Percentiles rank a stretch among this genome's conserved stretches.
These are phyloP conservation scores for Bolboschoenus planiculmis DNA, from an alignment of 176 grass and related monocot genomes.

Conservation along the genomic window DNA sequence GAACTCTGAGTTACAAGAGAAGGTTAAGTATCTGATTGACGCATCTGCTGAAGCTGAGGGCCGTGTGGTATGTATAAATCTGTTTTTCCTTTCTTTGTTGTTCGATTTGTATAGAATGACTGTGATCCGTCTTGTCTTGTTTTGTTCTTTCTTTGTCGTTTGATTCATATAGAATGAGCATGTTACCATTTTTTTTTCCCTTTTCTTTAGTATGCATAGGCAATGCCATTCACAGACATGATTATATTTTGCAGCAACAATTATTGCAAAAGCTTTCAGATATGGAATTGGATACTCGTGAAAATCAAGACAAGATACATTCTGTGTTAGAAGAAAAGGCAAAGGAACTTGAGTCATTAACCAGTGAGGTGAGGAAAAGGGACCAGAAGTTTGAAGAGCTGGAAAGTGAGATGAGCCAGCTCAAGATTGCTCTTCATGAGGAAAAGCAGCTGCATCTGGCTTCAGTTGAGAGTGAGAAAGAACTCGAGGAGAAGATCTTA, in stretches of 20 bases:
- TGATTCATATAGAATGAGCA: not conserved
- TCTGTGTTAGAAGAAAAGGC: slow-evolving; percentile 49
- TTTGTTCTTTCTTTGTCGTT: not conserved
- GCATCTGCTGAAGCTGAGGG: slow-evolving; percentile 50
- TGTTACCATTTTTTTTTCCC: not conserved
- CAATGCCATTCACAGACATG: slow-evolving; percentile 11
- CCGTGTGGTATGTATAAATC: slow-evolving; percentile 51
- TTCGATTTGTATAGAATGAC: not conserved
- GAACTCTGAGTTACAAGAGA: slow-evolving; percentile 58
- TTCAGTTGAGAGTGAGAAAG: slow-evolving; percentile 59
- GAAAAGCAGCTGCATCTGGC: slow-evolving; percentile 62
- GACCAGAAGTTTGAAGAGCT: slow-evolving; percentile 52
- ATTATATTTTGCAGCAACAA: slow-evolving; percentile 55
- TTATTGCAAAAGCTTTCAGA: slow-evolving; percentile 55
- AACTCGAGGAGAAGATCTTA: slow-evolving; percentile 65
- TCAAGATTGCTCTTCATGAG: slow-evolving; percentile 51
- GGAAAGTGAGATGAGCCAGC: slow-evolving; percentile 58
- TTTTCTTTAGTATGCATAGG: not conserved
- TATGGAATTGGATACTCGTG: slow-evolving; percentile 66
- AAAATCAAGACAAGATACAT: slow-evolving; percentile 50
- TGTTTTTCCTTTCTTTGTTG: not conserved
- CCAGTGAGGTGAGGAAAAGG: slow-evolving; percentile 61
- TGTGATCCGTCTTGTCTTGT: not conserved
- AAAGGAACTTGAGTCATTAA: slow-evolving; percentile 50
- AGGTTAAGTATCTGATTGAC: slow-evolving; percentile 55